Conservation (phyloP, 1,284 basidiomycete genomes). For the Clitocybe nebularis region DNA sequence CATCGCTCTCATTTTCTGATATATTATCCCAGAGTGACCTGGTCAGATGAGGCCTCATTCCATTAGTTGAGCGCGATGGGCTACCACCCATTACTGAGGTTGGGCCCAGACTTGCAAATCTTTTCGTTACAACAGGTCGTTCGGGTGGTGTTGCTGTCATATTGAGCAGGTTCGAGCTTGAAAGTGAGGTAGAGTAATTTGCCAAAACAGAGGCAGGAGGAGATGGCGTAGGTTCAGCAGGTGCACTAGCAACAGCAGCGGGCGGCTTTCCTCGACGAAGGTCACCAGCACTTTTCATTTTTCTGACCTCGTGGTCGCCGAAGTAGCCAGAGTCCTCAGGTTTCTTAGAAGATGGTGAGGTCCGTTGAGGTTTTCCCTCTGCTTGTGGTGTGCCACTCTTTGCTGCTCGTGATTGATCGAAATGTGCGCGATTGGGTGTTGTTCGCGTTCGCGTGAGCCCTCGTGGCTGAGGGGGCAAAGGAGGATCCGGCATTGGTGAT, state of each 20-base stretch:
- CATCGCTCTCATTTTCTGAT: slow-evolving; percentile 21
- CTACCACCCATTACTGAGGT: slow-evolving; percentile 31
- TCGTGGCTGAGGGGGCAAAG: slow-evolving; percentile 23
- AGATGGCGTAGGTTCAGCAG: slow-evolving; percentile 26
- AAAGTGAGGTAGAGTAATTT: slow-evolving; percentile 55
- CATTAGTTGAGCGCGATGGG: slow-evolving; percentile 27
- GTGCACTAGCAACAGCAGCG: slow-evolving; percentile 18
- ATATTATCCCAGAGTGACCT: slow-evolving; percentile 48
- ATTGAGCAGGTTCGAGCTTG: slow-evolving; percentile 58
- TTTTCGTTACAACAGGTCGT: slow-evolving; percentile 37
- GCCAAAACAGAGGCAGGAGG: slow-evolving; percentile 39
- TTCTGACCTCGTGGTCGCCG: slow-evolving; percentile 63
- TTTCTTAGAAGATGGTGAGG: slow-evolving; percentile 18
- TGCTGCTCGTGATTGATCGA: slow-evolving; percentile 42
- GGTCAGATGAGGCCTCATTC: slow-evolving; percentile 41
- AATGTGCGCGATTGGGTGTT: slow-evolving; percentile 62
- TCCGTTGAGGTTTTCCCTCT: slow-evolving; percentile 20
- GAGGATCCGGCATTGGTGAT: slow-evolving; percentile 30
- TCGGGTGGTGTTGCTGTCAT: slow-evolving; percentile 32
- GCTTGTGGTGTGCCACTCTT: slow-evolving; percentile 22
- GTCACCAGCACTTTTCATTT: slow-evolving; percentile 87
- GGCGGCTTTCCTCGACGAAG: slow-evolving; percentile 47
- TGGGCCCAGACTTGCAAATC: slow-evolving; percentile 68
- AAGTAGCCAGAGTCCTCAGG: slow-evolving; percentile 35
- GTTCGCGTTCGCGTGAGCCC: slow-evolving; percentile 65